phyloP scores from a whole-genome alignment of 139 green algal genomes.

The Coelastrella sp. region DNA sequence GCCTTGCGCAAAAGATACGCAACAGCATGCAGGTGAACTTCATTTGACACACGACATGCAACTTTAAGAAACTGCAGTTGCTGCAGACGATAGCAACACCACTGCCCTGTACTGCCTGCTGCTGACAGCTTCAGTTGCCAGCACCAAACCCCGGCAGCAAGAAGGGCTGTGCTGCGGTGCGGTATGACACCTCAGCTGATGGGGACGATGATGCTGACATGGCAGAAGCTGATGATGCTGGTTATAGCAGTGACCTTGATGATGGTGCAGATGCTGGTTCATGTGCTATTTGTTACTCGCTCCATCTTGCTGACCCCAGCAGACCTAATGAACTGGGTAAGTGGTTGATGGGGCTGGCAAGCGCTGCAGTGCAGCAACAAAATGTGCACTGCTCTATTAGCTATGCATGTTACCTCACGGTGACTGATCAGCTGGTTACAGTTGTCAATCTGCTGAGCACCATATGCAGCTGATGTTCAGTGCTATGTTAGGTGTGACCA shows the following conservation, averaged over 20 bases:
- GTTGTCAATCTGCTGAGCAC: not conserved
- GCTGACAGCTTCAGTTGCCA: conserved; percentile 18
- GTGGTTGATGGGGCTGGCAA: not conserved
- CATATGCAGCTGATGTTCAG: no score
- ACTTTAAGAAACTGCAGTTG: not conserved
- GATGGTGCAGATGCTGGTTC: not conserved
- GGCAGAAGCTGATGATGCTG: not conserved
- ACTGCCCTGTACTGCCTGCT: not conserved
- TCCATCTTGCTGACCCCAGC: conserved; percentile 31
- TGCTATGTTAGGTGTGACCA: no score
- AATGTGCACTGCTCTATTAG: not conserved
- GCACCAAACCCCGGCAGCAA: conserved; percentile 7
- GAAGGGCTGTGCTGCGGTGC: conserved; percentile 24
- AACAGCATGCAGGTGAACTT: no score
- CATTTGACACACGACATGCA: no score
- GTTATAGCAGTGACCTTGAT: not conserved
- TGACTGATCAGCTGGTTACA: not conserved
- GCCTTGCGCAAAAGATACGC: no score
- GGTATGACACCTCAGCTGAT: not conserved
- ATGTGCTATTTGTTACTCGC: conserved; percentile 42
- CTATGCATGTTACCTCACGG: not conserved
- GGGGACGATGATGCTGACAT: not conserved
- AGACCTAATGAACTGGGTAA: conserved; percentile 26
- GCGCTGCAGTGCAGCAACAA: not conserved
- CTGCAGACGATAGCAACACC: not conserved